These are phyloP conservation scores for Neurospora crassa DNA, from an alignment of 2,329 filamentous ascomycete species.

Conservation along the genomic window DNA sequence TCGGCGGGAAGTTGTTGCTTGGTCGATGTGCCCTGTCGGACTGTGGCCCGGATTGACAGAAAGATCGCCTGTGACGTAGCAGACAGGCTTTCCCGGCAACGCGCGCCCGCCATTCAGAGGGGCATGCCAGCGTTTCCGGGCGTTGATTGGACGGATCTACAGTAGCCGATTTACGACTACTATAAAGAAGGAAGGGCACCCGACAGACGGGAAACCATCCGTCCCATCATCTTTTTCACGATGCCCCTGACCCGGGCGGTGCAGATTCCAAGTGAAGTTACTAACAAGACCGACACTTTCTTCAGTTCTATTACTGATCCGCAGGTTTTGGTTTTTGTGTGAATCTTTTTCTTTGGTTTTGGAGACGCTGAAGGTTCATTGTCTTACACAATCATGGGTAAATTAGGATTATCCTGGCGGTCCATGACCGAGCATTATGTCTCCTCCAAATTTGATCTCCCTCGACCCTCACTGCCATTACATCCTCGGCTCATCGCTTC, in stretches of 20 bases:
- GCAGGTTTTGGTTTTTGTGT: background rate
- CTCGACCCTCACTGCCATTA: background rate
- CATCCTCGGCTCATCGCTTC: background rate
- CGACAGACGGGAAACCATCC: background rate
- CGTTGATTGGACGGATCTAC: conserved; percentile 4
- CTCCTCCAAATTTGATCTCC: background rate
- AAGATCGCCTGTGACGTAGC: conserved; percentile 13
- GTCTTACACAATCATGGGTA: background rate
- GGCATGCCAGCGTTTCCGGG: background rate
- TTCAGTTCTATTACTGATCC: background rate
- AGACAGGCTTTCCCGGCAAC: conserved; percentile 1
- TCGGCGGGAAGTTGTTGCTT: background rate
- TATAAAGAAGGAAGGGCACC: background rate
- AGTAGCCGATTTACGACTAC: conserved; percentile 6
- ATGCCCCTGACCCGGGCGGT: background rate
- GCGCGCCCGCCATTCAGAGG: conserved; percentile 2
- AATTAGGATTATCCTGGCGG: background rate
- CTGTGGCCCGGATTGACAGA: background rate
- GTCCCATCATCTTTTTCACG: conserved; percentile 1
- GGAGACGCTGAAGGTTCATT: background rate
- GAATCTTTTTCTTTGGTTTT: background rate
- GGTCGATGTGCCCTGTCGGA: background rate
- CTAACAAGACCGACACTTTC: background rate
- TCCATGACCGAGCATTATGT: background rate
- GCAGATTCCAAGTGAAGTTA: background rate